Conservation (phyloP, 2,329 filamentous ascomycete species). For the Claviceps paspali region DNA sequence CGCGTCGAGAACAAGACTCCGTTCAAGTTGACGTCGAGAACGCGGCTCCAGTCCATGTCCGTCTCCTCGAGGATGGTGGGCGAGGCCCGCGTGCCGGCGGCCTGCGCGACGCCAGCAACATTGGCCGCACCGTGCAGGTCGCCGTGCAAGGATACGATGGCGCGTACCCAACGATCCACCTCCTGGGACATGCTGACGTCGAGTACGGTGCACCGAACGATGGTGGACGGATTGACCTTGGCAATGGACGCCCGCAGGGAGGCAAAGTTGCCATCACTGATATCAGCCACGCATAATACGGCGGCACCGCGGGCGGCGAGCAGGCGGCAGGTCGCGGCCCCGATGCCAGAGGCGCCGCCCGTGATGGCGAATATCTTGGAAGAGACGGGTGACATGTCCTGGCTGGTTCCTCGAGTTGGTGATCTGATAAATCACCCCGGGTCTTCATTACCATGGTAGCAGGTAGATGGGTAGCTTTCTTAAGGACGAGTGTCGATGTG, state of each 20-base stretch:
- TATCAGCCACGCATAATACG: not conserved
- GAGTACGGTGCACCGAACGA: not conserved
- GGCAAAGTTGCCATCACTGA: not conserved
- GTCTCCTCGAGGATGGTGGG: not conserved
- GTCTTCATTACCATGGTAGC: too few species aligned
- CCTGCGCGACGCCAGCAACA: constrained; percentile 1
- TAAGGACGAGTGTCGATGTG: too few species aligned
- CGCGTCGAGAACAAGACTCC: constrained; percentile 1
- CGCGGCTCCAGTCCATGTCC: not conserved
- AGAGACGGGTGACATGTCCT: not conserved
- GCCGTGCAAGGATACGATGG: not conserved
- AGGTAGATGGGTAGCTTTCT: too few species aligned
- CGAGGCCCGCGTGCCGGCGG: not conserved
- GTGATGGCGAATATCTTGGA: constrained; percentile 1
- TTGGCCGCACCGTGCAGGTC: constrained; percentile 3
- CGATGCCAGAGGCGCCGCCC: constrained; percentile 2
- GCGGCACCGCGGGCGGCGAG: constrained; percentile 1
- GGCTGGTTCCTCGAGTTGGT: too few species aligned
- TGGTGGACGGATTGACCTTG: not conserved
- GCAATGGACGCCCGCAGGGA: not conserved
- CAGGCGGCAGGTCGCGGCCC: constrained; percentile 2
- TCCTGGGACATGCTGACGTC: not conserved
- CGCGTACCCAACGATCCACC: not conserved
- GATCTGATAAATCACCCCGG: too few species aligned
- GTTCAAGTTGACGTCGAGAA: constrained; percentile 1